Conservation (phyloP, 108 stramenopile species). For the Aurantiochytrium sp. region DNA sequence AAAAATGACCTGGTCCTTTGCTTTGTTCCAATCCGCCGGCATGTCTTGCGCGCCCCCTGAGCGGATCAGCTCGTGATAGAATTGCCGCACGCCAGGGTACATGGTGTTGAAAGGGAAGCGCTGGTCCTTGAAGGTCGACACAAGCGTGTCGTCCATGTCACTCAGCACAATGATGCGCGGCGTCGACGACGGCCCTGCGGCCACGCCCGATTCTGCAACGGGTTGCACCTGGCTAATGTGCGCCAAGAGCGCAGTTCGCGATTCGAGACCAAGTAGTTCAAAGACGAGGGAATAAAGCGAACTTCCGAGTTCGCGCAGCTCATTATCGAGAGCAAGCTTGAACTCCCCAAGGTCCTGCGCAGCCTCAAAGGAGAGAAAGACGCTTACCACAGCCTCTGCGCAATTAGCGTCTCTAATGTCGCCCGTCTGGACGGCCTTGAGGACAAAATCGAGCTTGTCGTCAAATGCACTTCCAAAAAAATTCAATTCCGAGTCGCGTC, state of each 20-base stretch:
- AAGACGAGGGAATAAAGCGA: neutral
- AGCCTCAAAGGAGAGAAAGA: neutral
- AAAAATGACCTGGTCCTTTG: neutral
- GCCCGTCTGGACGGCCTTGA: neutral
- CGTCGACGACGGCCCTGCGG: neutral
- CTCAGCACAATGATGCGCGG: neutral
- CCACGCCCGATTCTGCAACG: neutral
- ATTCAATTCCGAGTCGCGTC: neutral
- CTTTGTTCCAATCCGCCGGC: neutral
- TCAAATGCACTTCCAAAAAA: neutral
- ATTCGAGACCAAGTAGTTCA: neutral
- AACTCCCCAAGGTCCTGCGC: neutral
- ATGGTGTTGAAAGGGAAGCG: neutral
- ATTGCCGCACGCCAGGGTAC: slow-evolving; percentile 11
- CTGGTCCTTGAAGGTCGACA: neutral
- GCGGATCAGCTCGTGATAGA: slow-evolving; percentile 6
- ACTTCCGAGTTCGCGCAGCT: neutral
- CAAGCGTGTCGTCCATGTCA: slow-evolving; percentile 16
- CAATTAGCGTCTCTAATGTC: neutral
- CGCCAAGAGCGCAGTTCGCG: neutral
- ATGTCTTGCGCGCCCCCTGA: neutral
- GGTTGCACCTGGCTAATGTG: neutral
- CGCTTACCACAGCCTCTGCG: neutral
- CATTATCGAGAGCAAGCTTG: neutral
- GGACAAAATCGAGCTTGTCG: neutral